Percentiles rank a stretch among this genome's conserved stretches.
These are phyloP conservation scores for Scytalidium lignicola DNA, from an alignment of 2,329 filamentous ascomycete genomes.

Conservation along the genomic window DNA sequence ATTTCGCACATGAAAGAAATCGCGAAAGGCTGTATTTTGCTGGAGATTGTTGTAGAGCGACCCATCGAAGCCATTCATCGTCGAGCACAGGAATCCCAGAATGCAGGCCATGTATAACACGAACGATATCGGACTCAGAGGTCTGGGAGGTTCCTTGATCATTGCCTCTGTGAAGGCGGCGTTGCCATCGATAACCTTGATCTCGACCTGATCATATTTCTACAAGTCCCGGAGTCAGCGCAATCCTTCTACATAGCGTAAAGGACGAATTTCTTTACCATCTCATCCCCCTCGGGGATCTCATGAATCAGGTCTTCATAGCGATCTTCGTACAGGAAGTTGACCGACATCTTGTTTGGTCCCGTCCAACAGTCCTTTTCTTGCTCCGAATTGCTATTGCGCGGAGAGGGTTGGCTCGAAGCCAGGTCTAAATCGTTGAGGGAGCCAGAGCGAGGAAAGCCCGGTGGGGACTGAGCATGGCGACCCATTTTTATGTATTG, in stretches of 20 bases:
- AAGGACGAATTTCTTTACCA: neutral
- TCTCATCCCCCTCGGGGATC: neutral
- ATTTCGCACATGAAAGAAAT: conserved; percentile 35
- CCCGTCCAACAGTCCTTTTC: neutral
- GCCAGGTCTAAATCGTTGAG: neutral
- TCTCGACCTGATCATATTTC: conserved; percentile 26
- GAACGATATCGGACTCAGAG: conserved; percentile 34
- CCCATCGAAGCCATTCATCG: conserved; percentile 49
- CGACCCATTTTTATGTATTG: too few species aligned
- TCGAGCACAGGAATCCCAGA: conserved; percentile 44
- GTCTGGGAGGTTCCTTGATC: conserved; percentile 44
- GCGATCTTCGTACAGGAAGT: neutral
- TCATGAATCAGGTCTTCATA: neutral
- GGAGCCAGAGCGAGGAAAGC: neutral
- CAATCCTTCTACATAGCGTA: neutral
- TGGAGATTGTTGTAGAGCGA: conserved; percentile 45
- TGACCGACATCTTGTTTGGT: neutral
- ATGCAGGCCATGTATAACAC: conserved; percentile 40
- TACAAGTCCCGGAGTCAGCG: conserved; percentile 3
- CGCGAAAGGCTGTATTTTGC: conserved; percentile 36
- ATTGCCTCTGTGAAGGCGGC: conserved; percentile 51
- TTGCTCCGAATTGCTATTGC: neutral
- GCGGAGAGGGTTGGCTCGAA: neutral
- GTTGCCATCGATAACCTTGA: conserved; percentile 43
- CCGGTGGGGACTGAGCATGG: neutral